Evolutionary conservation across 768 basidiomycete genomes (phyloP), one percentile per base, ranked within the genome.

Genomic region (Mycena crocata): DNA sequence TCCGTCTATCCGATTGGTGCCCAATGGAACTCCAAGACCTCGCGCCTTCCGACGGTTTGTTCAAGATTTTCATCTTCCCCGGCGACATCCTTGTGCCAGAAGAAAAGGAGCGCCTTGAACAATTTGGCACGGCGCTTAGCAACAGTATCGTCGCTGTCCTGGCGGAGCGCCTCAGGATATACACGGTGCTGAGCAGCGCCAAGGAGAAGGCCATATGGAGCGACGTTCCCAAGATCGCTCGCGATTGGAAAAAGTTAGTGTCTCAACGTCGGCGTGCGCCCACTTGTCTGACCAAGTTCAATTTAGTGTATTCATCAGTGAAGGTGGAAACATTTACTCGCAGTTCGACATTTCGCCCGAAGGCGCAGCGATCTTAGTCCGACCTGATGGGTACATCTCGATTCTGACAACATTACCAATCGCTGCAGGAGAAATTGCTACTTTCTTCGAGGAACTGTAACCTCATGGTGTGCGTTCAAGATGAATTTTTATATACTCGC

Each of bases 1-100:
- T 49, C 45, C 68, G 69, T n/a, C 40, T 64, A 19, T 52, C 49
- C 21, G 68, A 71, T 39, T 69, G 68, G 70, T 32, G 70, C 21
- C 63, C 63, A 1, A 56, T 55, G 31, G 70, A 71, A 31, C 23
- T 71, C 14, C 70, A 71, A 57, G 68, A 69, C 30, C 52, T 71
- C 19, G 50, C 57, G 19, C 63, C 57, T 12, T 69, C 62, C 48
- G 58, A 71, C 42, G 70, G 70, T 12, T 21, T 54, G 14, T 71
- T 60, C 63, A 71, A 65, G 62, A 26, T 71, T 6, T 40, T 71
- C 31, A 31, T 71, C 26, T 65, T 71, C 34, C 62, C 67, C 39
- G 54, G 67, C 17, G 68, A 71, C 44, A 58, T 68, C 37, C 51
- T 49, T 42, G 48, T 23, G 5, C 49, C 42, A 13, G 52, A 5